A percentile compares a stretch with the other conserved stretches of the same genome.
phyloP scores from a whole-genome alignment of 768 basidiomycete species.

The Mycena maculata region DNA sequence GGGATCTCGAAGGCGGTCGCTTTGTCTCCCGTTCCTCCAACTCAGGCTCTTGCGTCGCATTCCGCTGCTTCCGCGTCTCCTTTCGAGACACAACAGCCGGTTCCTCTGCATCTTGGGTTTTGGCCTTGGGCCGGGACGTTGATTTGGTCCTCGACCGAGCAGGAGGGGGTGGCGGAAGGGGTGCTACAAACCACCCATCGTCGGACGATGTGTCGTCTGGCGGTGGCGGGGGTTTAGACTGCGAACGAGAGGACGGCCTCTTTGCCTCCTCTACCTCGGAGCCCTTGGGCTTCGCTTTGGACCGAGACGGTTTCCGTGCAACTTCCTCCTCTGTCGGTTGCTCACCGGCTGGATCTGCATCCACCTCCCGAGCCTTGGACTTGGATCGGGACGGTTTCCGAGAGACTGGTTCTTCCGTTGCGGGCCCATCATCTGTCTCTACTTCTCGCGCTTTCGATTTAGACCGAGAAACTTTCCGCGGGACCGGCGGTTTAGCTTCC shows the following conservation, averaged over 20 bases:
- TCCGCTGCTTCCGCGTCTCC: slow-evolving; percentile 26
- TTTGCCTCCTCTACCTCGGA: slow-evolving; percentile 20
- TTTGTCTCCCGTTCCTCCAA: not conserved
- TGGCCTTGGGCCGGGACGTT: slow-evolving; percentile 20
- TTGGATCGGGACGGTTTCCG: slow-evolving; percentile 1
- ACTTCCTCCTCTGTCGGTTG: slow-evolving; percentile 1
- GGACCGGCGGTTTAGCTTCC: slow-evolving; percentile 6
- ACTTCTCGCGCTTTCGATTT: slow-evolving; percentile 25
- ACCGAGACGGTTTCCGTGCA: slow-evolving; percentile 23
- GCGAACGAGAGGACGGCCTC: slow-evolving; percentile 36
- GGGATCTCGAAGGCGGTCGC: slow-evolving; percentile 27
- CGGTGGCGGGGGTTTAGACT: slow-evolving; percentile 19
- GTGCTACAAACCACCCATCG: slow-evolving; percentile 31
- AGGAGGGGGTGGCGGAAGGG: slow-evolving; percentile 28
- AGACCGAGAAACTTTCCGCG: slow-evolving; percentile 36
- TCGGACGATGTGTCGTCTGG: slow-evolving; percentile 33
- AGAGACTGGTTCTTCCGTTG: not conserved
- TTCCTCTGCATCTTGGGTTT: slow-evolving; percentile 23
- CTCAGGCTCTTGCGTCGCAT: not conserved
- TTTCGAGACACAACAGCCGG: slow-evolving; percentile 31
- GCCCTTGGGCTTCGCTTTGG: slow-evolving; percentile 34
- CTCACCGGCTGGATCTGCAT: not conserved
- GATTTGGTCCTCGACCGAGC: slow-evolving; percentile 19
- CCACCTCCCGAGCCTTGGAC: slow-evolving; percentile 8
- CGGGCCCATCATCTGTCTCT: slow-evolving; percentile 4